Percentiles rank a stretch among this genome's conserved stretches.
Evolutionary conservation across 345 rosid species (phyloP).

Genomic region (Lumnitzera littorea): DNA sequence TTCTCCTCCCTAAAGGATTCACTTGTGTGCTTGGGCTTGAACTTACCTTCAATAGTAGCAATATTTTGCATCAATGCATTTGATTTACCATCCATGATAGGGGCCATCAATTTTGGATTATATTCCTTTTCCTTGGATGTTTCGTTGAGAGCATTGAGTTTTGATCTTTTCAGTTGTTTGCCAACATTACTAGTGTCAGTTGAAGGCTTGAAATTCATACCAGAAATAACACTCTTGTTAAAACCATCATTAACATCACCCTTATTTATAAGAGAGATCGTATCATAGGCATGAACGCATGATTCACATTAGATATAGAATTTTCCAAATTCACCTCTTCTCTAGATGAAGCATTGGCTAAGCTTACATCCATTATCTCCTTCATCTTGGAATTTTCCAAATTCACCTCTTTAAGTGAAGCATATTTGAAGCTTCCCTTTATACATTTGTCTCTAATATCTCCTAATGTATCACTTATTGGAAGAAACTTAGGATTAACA

Average conservation of each 20-base stretch:
- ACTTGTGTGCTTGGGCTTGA: conserved; percentile 9
- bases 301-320: conserved; percentile 8
- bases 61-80: conserved; percentile 7
- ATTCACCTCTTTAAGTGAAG: conserved; percentile 10
- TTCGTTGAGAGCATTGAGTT: conserved; percentile 18
- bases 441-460: conserved; percentile 11
- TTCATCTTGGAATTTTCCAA: conserved; percentile 4
- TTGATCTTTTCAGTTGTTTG: conserved; percentile 38
- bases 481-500: conserved; percentile 8
- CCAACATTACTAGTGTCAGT: conserved; percentile 4
- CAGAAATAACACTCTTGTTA: conserved; percentile 23
- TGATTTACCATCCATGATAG: conserved; percentile 12
- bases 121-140: conserved; percentile 18
- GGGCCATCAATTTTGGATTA: conserved; percentile 18
- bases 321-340: conserved; percentile 7
- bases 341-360: conserved; percentile 15
- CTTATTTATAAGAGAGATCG: conserved; percentile 2
- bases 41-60: conserved; percentile 10
- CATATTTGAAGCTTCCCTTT: conserved; percentile 17
- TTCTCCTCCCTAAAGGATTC: conserved; percentile 16
- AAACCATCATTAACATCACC: conserved; percentile 21
- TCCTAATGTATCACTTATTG: conserved; percentile 1
- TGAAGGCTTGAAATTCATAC: background rate
- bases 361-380: conserved; percentile 7
- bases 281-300: too few species aligned